A percentile compares a stretch with the other conserved stretches of the same genome.
These are phyloP conservation scores for Aspergillus nanangensis DNA, from an alignment of 495 filamentous ascomycete species.

Conservation along the genomic window DNA sequence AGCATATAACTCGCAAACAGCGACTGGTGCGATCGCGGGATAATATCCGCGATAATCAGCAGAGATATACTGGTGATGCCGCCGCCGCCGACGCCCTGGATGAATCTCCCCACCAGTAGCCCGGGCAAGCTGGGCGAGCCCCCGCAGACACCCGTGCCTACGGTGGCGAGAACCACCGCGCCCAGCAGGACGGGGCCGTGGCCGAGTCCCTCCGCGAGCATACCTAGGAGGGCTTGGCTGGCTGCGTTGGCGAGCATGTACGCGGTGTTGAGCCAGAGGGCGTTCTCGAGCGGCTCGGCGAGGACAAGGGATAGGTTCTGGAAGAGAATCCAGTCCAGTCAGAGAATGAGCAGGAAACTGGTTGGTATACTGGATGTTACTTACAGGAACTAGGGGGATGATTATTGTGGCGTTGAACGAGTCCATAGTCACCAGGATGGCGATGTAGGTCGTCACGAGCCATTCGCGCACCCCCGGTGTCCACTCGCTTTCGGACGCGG, in stretches of 20 bases:
- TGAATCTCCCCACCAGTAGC: slow-evolving; percentile 58
- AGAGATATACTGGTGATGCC: slow-evolving; percentile 61
- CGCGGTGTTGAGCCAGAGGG: slow-evolving; percentile 37
- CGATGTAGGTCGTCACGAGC: slow-evolving; percentile 29
- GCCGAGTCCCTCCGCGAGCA: slow-evolving; percentile 37
- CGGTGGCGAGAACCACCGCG: slow-evolving; percentile 48
- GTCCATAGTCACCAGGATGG: slow-evolving; percentile 35
- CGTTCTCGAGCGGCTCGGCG: slow-evolving; percentile 21
- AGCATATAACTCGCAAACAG: slow-evolving; percentile 36
- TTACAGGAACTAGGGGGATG: slow-evolving; percentile 20
- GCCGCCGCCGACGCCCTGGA: slow-evolving; percentile 73
- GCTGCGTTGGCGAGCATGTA: slow-evolving; percentile 36
- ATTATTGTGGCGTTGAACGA: slow-evolving; percentile 33
- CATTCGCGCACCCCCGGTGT: slow-evolving; percentile 24
- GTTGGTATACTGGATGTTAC: slow-evolving; percentile 5
- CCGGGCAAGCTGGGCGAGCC: slow-evolving; percentile 55
- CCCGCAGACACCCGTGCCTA: slow-evolving; percentile 56
- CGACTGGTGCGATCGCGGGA: slow-evolving; percentile 36
- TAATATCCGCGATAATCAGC: slow-evolving; percentile 63
- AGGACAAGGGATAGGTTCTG: slow-evolving; percentile 28
- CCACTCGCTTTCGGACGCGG: slow-evolving; percentile 14
- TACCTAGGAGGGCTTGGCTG: slow-evolving; percentile 35
- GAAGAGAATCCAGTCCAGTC: neutral
- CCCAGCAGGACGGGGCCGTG: slow-evolving; percentile 43
- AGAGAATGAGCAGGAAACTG: neutral